phyloP scores from a whole-genome alignment of 768 basidiomycete genomes.

The Mycena haematopus region DNA sequence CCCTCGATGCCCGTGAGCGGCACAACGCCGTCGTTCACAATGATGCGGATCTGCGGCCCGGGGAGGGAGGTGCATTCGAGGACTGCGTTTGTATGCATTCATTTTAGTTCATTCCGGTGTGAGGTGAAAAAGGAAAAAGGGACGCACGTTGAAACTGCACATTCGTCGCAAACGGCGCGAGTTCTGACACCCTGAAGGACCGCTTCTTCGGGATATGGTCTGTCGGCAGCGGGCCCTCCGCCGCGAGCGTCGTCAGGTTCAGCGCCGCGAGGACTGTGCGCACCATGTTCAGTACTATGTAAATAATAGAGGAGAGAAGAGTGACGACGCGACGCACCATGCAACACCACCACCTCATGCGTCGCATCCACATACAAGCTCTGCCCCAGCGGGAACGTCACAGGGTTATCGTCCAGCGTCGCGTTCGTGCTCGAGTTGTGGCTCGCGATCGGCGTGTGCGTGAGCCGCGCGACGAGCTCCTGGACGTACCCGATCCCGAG shows the following conservation, averaged over 20 bases:
- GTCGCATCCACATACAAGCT: slow-evolving; percentile 87
- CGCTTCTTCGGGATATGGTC: slow-evolving; percentile 71
- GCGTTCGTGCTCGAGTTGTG: slow-evolving; percentile 88
- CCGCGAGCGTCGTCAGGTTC: slow-evolving; percentile 78
- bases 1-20: slow-evolving; percentile 81
- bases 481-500: slow-evolving; percentile 84
- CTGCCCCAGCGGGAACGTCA: slow-evolving; percentile 75
- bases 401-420: slow-evolving; percentile 72
- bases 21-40: slow-evolving; percentile 87
- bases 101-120: slow-evolving; percentile 24
- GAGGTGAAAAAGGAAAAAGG: no score
- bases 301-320: background rate
- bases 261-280: slow-evolving; percentile 81
- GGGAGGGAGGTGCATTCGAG: slow-evolving; percentile 61
- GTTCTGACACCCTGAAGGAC: slow-evolving; percentile 75
- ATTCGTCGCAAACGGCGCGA: slow-evolving; percentile 90
- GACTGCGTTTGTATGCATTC: slow-evolving; percentile 52
- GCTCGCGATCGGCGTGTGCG: slow-evolving; percentile 69
- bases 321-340: slow-evolving; percentile 58
- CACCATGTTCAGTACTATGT: background rate
- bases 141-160: slow-evolving; percentile 84
- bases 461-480: slow-evolving; percentile 84
- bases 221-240: slow-evolving; percentile 74
- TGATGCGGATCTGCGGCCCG: slow-evolving; percentile 73
- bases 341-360: slow-evolving; percentile 91